A percentile compares a stretch with the other conserved stretches of the same genome.
These are phyloP conservation scores for Stemphylium beticola DNA, from an alignment of 2,329 filamentous ascomycete species.

Conservation along the genomic window DNA sequence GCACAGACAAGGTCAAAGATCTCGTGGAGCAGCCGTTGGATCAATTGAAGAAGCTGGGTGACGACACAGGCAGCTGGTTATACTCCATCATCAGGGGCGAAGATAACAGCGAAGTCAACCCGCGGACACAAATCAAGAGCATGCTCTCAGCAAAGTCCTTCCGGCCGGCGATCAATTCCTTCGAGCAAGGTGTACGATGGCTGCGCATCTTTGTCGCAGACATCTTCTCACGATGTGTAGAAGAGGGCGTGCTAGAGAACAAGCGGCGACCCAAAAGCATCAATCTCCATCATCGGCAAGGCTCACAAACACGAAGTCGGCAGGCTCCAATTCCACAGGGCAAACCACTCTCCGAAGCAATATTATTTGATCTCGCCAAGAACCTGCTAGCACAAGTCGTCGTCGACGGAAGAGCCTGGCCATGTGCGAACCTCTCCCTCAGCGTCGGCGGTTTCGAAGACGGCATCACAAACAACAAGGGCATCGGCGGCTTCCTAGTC, in stretches of 20 bases:
- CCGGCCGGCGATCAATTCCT: constrained; percentile 76
- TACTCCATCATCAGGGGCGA: constrained; percentile 84
- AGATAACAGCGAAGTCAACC: constrained; percentile 86
- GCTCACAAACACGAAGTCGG: constrained; percentile 74
- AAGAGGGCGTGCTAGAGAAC: constrained; percentile 88
- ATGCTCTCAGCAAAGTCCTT: constrained; percentile 99
- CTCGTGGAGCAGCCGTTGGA: constrained; percentile 75
- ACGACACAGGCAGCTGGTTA: constrained; percentile 85
- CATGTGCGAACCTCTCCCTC: constrained; percentile 86
- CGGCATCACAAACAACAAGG: constrained; percentile 79
- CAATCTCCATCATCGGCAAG: constrained; percentile 80
- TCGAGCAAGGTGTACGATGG: constrained; percentile 83
- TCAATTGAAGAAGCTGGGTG: constrained; percentile 77
- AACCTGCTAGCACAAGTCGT: constrained; percentile 78
- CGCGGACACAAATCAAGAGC: constrained; percentile 90
- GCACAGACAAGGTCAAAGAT: constrained; percentile 79
- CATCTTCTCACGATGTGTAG: constrained; percentile 85
- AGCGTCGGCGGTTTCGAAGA: constrained; percentile 94
- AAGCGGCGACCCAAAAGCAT: constrained; percentile 85
- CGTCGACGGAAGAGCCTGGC: constrained; percentile 81
- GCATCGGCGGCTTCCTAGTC: constrained; percentile 85
- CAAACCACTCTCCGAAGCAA: constrained; percentile 72
- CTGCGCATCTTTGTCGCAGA: constrained; percentile 89
- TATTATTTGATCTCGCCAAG: constrained; percentile 77
- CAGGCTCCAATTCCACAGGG: constrained; percentile 78